Conservation (phyloP, 1,139 yeast genomes). For the Blastobotrys elegans region DNA sequence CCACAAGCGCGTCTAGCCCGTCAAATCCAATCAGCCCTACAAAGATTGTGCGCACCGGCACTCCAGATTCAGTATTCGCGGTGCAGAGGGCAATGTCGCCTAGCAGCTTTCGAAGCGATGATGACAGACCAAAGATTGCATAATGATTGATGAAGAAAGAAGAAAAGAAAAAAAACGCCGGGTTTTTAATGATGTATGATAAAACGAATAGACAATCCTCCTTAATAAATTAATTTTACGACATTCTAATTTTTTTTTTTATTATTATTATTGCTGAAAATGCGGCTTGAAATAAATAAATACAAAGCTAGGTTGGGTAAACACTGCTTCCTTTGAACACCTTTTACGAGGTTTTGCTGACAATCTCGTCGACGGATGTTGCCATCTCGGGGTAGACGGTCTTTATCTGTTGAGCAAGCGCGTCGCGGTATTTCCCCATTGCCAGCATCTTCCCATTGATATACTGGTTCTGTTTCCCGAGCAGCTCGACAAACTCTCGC, state of each 20-base stretch:
- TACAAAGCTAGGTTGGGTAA: too few relatives aligned
- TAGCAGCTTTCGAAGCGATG: constrained; percentile 10
- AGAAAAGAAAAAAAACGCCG: too few relatives aligned
- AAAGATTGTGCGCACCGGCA: constrained; percentile 6
- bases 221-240: too few relatives aligned
- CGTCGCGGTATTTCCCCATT: constrained; percentile 44
- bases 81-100: constrained; percentile 13
- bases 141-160: constrained; percentile 5
- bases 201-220: too few relatives aligned
- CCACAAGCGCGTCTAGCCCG: constrained; percentile 25
- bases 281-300: too few relatives aligned
- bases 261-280: too few relatives aligned
- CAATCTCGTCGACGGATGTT: constrained; percentile 47
- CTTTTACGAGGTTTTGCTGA: constrained; percentile 19
- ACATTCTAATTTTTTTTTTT: too few relatives aligned
- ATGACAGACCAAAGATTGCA: constrained; percentile 16
- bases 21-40: constrained; percentile 13
- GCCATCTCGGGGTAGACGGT: constrained; percentile 75
- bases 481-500: constrained; percentile 90
- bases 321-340: too few relatives aligned
- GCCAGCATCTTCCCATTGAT: constrained; percentile 68
- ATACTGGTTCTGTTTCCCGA: constrained; percentile 81
- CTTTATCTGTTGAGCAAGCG: constrained; percentile 61
- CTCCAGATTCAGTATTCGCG: constrained; percentile 5
- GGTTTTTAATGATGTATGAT: too few relatives aligned